Percentiles rank a stretch among this genome's conserved stretches.
phyloP scores from a whole-genome alignment of 371 early-diverging fungal species.

The Haplosporangium sp. region DNA sequence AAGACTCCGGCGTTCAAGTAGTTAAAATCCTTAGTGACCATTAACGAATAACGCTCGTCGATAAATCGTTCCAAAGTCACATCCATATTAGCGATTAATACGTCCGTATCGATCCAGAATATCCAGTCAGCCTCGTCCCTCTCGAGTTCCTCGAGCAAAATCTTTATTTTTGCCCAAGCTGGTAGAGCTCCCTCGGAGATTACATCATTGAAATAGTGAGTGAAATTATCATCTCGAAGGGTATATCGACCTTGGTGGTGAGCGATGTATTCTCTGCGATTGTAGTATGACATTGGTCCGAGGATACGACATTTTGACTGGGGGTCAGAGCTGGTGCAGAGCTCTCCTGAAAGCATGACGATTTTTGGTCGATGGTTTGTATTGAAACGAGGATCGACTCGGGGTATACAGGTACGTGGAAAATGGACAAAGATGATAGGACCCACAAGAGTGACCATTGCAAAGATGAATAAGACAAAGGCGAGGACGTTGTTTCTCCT shows the following conservation, averaged over 20 bases:
- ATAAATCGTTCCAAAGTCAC: constrained; percentile 30
- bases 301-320: constrained; percentile 28
- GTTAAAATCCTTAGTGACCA: constrained; percentile 27
- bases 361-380: constrained; percentile 18
- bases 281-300: constrained; percentile 18
- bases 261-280: constrained; percentile 32
- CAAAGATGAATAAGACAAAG: neutral
- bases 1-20: constrained; percentile 35
- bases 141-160: constrained; percentile 30
- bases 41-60: constrained; percentile 32
- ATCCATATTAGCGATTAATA: constrained; percentile 38
- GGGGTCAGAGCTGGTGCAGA: constrained; percentile 7
- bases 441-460: neutral
- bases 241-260: constrained; percentile 34
- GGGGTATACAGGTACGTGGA: constrained; percentile 30
- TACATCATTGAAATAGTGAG: constrained; percentile 28
- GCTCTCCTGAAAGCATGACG: constrained; percentile 39
- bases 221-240: constrained; percentile 32
- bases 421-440: constrained; percentile 24
- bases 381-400: constrained; percentile 7
- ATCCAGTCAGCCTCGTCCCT: constrained; percentile 34
- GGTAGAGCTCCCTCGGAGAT: constrained; percentile 14
- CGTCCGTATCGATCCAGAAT: constrained; percentile 45
- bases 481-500: neutral
- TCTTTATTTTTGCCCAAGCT: constrained; percentile 39